Conservation (phyloP, 1,284 basidiomycete genomes). For the Jaminaea rosea region DNA sequence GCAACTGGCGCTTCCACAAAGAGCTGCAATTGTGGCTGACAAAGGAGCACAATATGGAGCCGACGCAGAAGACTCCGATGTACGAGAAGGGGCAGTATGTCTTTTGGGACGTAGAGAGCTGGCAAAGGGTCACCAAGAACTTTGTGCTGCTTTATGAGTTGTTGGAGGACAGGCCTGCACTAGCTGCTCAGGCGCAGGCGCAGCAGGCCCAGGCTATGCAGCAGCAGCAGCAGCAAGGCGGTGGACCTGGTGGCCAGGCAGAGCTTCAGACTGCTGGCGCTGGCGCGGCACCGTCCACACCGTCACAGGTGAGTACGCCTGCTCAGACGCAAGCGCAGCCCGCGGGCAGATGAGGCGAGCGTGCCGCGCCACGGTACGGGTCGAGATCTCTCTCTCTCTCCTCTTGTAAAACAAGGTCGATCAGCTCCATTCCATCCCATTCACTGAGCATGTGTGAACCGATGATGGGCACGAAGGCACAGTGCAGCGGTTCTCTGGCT, state of each 20-base stretch:
- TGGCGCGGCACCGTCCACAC: no score
- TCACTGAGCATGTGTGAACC: no score
- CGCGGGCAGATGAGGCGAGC: no score
- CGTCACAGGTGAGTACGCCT: no score
- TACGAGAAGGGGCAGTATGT: conserved; percentile 83
- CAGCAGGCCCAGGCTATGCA: conserved; percentile 13
- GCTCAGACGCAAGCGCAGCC: no score
- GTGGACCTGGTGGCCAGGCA: conserved; percentile 8
- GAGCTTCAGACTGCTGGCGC: no score
- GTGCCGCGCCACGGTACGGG: no score
- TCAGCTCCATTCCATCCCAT: no score
- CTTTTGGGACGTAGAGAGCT: conserved; percentile 81
- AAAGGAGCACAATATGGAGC: conserved; percentile 73
- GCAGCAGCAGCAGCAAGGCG: conserved; percentile 7
- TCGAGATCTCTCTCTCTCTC: no score
- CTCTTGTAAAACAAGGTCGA: no score
- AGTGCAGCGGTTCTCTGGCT: no score
- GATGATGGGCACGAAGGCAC: no score
- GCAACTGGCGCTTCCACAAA: conserved; percentile 97
- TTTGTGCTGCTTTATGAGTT: conserved; percentile 77
- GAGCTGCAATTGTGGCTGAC: conserved; percentile 90
- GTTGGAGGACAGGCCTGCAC: conserved; percentile 65
- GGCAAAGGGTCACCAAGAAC: conserved; percentile 66
- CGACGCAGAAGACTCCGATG: conserved; percentile 75
- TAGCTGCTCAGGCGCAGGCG: conserved; percentile 14